Evolutionary conservation across 805 yeast species (phyloP).

Genomic region (Starmerella apicola): DNA sequence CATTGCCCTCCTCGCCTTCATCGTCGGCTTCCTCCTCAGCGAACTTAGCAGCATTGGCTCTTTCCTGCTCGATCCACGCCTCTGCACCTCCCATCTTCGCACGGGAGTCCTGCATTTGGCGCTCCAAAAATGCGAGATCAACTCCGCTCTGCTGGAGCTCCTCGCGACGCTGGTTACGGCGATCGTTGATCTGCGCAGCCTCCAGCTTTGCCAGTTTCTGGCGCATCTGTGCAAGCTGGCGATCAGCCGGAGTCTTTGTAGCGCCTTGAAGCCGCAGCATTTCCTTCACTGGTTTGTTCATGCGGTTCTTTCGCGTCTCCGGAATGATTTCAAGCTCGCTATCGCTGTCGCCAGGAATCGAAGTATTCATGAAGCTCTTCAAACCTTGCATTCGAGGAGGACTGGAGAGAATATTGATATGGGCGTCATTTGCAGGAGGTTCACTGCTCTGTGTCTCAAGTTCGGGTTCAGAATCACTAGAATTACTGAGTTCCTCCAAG

Average conservation of each 20-base stretch:
- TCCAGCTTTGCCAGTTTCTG: slow-evolving; percentile 9
- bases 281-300: slow-evolving; percentile 13
- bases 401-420: slow-evolving; percentile 10
- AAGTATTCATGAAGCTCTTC: slow-evolving; percentile 11
- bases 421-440: neutral
- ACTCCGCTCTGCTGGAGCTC: slow-evolving; percentile 13
- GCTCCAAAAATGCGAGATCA: slow-evolving; percentile 10
- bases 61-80: slow-evolving; percentile 16
- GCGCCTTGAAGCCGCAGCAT: slow-evolving; percentile 14
- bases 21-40: slow-evolving; percentile 2
- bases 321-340: slow-evolving; percentile 21
- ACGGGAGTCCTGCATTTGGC: slow-evolving; percentile 3
- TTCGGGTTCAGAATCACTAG: neutral
- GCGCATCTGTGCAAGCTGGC: slow-evolving; percentile 5
- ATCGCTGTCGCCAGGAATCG: slow-evolving; percentile 7
- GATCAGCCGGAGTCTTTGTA: slow-evolving; percentile 1
- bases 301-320: slow-evolving; percentile 11
- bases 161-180: slow-evolving; percentile 4
- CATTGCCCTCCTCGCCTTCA: slow-evolving; percentile 7
- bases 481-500: slow-evolving; percentile 10
- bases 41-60: slow-evolving; percentile 11
- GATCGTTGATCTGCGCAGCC: slow-evolving; percentile 8
- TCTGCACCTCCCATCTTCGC: slow-evolving; percentile 10
- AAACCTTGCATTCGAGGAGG: slow-evolving; percentile 16
- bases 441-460: neutral